These are phyloP conservation scores for Trichoderma atroviride DNA, from an alignment of 2,329 filamentous ascomycete genomes.

Conservation along the genomic window DNA sequence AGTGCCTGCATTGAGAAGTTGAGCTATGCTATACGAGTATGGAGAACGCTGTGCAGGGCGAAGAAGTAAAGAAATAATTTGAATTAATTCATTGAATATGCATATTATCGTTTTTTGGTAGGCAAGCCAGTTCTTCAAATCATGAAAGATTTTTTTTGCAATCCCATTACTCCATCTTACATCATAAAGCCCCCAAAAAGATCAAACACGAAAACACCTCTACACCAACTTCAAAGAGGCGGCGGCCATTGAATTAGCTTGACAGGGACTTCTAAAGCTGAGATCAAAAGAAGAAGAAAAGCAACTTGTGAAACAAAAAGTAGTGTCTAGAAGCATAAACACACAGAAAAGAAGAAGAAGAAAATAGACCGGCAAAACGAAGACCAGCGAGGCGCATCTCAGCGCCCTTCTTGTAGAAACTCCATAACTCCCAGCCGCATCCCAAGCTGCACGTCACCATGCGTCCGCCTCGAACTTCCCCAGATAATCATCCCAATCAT, in stretches of 20 bases:
- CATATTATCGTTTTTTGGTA: neutral
- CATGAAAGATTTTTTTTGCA: neutral
- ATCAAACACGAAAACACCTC: neutral
- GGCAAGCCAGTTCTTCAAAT: neutral
- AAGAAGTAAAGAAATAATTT: neutral
- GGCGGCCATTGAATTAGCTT: neutral
- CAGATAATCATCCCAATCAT: neutral
- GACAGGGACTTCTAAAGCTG: neutral
- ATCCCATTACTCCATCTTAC: conserved; percentile 9
- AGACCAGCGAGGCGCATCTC: neutral
- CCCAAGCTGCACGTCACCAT: neutral
- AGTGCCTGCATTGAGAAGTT: neutral
- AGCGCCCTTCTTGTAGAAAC: conserved; percentile 1
- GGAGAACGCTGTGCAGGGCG: neutral
- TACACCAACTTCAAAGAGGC: neutral
- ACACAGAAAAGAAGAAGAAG: neutral
- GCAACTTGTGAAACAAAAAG: neutral
- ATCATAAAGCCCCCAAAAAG: neutral
- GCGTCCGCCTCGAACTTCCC: neutral
- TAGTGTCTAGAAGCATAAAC: neutral
- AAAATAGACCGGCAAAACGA: neutral
- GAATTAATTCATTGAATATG: neutral
- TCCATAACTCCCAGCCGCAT: conserved; percentile 15
- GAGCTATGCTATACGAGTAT: neutral
- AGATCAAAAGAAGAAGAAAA: neutral